Evolutionary conservation across 805 yeast species (phyloP), one percentile per base, ranked within the genome.

Genomic region (Metschnikowia cerradonensis): DNA sequence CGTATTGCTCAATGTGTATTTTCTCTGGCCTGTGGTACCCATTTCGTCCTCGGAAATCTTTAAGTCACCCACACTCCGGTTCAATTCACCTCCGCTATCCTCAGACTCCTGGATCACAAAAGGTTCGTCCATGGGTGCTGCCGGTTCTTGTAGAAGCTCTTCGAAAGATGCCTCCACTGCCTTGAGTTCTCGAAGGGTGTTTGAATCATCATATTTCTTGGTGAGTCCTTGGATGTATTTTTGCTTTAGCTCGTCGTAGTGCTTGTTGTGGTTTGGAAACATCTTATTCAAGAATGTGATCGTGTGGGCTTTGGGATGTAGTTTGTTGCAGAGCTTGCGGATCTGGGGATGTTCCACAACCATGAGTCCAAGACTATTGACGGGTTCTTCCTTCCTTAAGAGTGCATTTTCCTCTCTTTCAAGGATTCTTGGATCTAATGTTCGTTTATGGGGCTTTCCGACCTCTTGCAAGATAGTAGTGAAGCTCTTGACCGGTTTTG

Each of bases 1-100:
- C 3, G 57, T 51, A 30, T 38, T 33, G 15, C 42, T 45, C 19
- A 26, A 19, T 5, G 30, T 14, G 5, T 11, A 26, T 2, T 26
- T 15, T 26, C 43, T 11, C 19, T 46, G 41, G 30, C 23, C 22
- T 14, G 17, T 17, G 33, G 19, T 10, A 5, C 40, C 48, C 20
- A 23, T 44, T 19, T 34, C 47, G 33, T 40, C 49, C n/a, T 34
- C 47, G 11, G 59, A 50, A 7, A 59, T 52, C 33, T 55, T 47
- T 1, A 59, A 49, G 11, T 57, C 59, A 7, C 58, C 55, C 6
- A 59, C 62, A 32, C 61, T 57, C 23, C 54, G 47, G 44, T 57
- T 57, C 19, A 59, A 55, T 19, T 57, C 62, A 3, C 55, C 58
- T 10, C 52, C 47, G 34, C 56, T 54, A 36, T 57, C 60, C 8